Evolutionary conservation across 2,329 filamentous ascomycete species (phyloP), one percentile per base, ranked within the genome.

Genomic region (Hymenoscyphus occultus): DNA sequence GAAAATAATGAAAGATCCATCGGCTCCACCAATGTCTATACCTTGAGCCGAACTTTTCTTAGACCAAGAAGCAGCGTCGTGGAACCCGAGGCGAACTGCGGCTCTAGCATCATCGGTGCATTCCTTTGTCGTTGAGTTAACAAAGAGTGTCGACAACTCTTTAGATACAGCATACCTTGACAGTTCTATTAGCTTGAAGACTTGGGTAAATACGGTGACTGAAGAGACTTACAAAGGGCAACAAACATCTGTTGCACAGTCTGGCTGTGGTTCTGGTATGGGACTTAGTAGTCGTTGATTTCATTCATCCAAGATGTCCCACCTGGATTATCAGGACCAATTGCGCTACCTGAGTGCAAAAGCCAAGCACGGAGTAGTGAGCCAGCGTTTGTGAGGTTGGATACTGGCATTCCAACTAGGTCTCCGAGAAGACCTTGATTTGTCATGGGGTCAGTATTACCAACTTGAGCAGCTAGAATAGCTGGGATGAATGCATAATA

Each of bases 41-140:
- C 60, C 60, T 40, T 13, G 16, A 31, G 48, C 48, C 57, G 14
- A 69, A 72, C 9, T 71, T 13, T 48, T 65, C 68, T 73, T 75
- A 64, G 76, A 76, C 80, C 78, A 82, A 3, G 76, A 76, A 14
- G 73, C 80, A 1, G 80, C 79, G 65, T 82, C 81, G 70, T 83
- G 80, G 71, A 82, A 83, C 10, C 79, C 79, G 5, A 78, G 74
- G 16, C 81, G 78, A 65, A 82, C 78, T 19, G 80, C 80, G 4
- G 74, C 77, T n/a, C 80, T 77, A 0, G 79, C 80, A 16, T 76
- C 65, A 12, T 75, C 73, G 57, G 77, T 79, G 71, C 80, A 82
- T 28, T 62, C 60, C 56, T 56, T 22, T 16, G 69, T 66, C 19
- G 74, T 74, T 3, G 71, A 70, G 13, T 71, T 71, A 7, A 72